These are phyloP conservation scores for Xerocomellus dryophilus DNA, from an alignment of 768 basidiomycete genomes.

Conservation along the genomic window DNA sequence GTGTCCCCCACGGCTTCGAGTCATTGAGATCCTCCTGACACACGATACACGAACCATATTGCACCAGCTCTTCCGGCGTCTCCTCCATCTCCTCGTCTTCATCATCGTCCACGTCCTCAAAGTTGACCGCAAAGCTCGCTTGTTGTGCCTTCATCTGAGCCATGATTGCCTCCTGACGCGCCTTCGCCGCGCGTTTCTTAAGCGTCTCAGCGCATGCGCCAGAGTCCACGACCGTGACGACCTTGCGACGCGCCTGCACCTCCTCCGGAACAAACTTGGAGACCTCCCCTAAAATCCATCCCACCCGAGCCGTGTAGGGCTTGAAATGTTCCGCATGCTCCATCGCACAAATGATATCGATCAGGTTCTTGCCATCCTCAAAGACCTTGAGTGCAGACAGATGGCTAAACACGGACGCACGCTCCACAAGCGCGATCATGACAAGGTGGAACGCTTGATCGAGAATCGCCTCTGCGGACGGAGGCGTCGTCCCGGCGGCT, in stretches of 20 bases:
- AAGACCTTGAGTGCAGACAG: slow-evolving; percentile 55
- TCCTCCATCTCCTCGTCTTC: slow-evolving; percentile 49
- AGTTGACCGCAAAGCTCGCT: slow-evolving; percentile 76
- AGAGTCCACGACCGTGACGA: slow-evolving; percentile 35
- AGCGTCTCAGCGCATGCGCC: slow-evolving; percentile 57
- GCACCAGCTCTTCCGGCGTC: slow-evolving; percentile 45
- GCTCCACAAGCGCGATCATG: slow-evolving; percentile 81
- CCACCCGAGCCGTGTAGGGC: slow-evolving; percentile 63
- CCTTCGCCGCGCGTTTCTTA: slow-evolving; percentile 83
- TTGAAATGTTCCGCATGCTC: slow-evolving; percentile 78
- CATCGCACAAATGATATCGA: slow-evolving; percentile 71
- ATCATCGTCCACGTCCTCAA: slow-evolving; percentile 73
- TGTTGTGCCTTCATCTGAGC: slow-evolving; percentile 93
- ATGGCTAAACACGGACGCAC: slow-evolving; percentile 56
- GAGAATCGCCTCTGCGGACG: slow-evolving; percentile 84
- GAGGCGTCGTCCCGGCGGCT: slow-evolving; percentile 54
- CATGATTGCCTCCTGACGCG: slow-evolving; percentile 92
- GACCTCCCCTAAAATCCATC: slow-evolving; percentile 72
- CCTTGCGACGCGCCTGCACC: slow-evolving; percentile 48
- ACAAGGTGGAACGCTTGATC: slow-evolving; percentile 85
- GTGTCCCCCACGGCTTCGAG: slow-evolving; percentile 72
- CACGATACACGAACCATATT: slow-evolving; percentile 93
- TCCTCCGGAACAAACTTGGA: slow-evolving; percentile 53
- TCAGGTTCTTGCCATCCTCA: slow-evolving; percentile 56
- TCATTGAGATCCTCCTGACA: slow-evolving; percentile 91